phyloP scores from a whole-genome alignment of 768 basidiomycete species.

The Boletus patriciae region DNA sequence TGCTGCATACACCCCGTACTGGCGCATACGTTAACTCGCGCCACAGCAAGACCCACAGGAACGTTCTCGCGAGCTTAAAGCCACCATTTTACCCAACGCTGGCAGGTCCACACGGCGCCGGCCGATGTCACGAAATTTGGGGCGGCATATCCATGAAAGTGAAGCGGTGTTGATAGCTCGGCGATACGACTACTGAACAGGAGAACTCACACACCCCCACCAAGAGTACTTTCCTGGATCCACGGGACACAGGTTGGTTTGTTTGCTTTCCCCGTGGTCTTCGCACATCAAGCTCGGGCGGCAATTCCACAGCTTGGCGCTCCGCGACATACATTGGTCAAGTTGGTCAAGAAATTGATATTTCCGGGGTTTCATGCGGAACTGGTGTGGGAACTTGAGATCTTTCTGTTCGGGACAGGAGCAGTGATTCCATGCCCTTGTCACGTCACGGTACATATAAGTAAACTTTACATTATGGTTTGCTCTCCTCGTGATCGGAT shows the following conservation, averaged over 20 bases:
- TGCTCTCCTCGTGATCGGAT: constrained; percentile 19
- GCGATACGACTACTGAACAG: constrained; percentile 17
- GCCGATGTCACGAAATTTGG: constrained; percentile 21
- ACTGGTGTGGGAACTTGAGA: constrained; percentile 6
- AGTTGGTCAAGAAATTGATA: neutral
- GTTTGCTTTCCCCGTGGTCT: constrained; percentile 4
- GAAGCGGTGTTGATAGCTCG: constrained; percentile 18
- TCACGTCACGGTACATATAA: constrained; percentile 23
- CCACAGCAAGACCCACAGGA: neutral
- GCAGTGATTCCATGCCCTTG: constrained; percentile 2
- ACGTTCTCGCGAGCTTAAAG: neutral
- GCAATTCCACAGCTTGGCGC: neutral
- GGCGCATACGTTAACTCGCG: neutral
- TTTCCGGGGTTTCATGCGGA: constrained; percentile 10
- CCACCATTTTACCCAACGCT: neutral
- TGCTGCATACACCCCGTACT: neutral
- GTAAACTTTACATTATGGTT: constrained; percentile 29
- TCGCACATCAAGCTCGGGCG: neutral
- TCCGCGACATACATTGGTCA: neutral
- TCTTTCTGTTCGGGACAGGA: constrained; percentile 4
- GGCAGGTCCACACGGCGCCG: neutral
- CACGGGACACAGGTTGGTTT: constrained; percentile 10
- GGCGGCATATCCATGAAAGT: constrained; percentile 21
- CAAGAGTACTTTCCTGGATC: neutral
- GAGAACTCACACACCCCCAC: neutral